Conservation (phyloP, 495 filamentous ascomycete genomes). For the Letharia lupina region DNA sequence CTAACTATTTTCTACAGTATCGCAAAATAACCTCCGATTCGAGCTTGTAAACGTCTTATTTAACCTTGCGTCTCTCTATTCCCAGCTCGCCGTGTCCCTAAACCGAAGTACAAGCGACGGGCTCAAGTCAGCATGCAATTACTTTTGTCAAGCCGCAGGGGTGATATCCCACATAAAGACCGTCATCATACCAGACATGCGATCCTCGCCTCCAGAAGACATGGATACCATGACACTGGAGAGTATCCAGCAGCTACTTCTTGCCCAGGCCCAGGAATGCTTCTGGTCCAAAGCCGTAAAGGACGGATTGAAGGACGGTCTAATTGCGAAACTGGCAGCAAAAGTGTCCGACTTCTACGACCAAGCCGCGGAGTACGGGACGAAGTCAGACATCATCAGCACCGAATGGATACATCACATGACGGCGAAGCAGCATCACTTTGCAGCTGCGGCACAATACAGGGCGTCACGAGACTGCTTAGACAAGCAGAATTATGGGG, state of each 20-base stretch:
- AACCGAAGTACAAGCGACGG: conserved; percentile 78
- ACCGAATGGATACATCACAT: conserved; percentile 98
- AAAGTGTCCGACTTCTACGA: conserved; percentile 90
- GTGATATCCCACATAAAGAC: conserved; percentile 72
- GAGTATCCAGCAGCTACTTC: conserved; percentile 70
- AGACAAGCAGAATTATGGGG: conserved; percentile 90
- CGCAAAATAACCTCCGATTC: conserved; percentile 88
- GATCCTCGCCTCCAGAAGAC: conserved; percentile 80
- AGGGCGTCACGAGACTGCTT: conserved; percentile 87
- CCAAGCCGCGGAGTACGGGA: conserved; percentile 71
- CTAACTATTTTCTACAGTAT: conserved; percentile 37
- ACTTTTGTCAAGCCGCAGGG: conserved; percentile 83
- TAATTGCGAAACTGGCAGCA: conserved; percentile 83
- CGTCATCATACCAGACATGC: conserved; percentile 74
- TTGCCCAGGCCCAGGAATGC: conserved; percentile 93
- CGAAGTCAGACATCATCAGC: conserved; percentile 81
- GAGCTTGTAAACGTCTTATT: conserved; percentile 90
- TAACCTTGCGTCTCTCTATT: conserved; percentile 89
- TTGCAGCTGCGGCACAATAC: conserved; percentile 92
- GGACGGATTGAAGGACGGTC: conserved; percentile 83
- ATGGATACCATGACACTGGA: conserved; percentile 87
- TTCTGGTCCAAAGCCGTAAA: conserved; percentile 98
- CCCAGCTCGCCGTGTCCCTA: conserved; percentile 73
- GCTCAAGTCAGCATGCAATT: conserved; percentile 81
- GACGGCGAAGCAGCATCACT: conserved; percentile 95